These are phyloP conservation scores for Aspergillus unguis DNA, from an alignment of 2,329 filamentous ascomycete genomes.

Conservation along the genomic window DNA sequence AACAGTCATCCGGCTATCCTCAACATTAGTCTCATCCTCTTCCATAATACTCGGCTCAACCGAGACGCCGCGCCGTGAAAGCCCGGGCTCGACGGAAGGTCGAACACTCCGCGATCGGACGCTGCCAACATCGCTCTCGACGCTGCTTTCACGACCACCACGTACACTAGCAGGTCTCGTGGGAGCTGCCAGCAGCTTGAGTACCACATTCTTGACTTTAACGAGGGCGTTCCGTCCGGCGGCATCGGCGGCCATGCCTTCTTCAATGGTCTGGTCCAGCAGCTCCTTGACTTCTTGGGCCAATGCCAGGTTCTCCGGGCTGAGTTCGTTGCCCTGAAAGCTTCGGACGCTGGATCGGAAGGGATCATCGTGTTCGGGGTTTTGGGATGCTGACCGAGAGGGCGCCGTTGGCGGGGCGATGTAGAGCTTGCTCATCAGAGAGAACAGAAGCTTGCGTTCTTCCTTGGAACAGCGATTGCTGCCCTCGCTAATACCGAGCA, in stretches of 20 bases:
- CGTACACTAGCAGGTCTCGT: constrained; percentile 30
- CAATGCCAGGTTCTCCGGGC: constrained; percentile 52
- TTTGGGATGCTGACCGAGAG: constrained; percentile 36
- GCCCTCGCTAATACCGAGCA: constrained; percentile 51
- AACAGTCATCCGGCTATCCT: constrained; percentile 32
- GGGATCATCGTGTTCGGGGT: constrained; percentile 61
- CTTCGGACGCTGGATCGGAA: constrained; percentile 49
- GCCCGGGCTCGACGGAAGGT: constrained; percentile 28
- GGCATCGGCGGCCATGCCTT: constrained; percentile 40
- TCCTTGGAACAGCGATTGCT: constrained; percentile 54
- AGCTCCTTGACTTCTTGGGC: constrained; percentile 56
- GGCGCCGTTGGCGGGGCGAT: constrained; percentile 63
- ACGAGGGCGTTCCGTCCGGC: constrained; percentile 45
- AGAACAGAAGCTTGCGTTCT: constrained; percentile 77
- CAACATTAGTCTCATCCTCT: constrained; percentile 33
- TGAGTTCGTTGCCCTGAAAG: constrained; percentile 45
- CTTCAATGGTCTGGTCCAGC: constrained; percentile 55
- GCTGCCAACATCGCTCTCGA: constrained; percentile 30
- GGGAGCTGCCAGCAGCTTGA: constrained; percentile 47
- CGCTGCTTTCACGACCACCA: constrained; percentile 32
- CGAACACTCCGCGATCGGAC: constrained; percentile 30
- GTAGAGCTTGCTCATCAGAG: constrained; percentile 77
- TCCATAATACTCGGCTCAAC: constrained; percentile 39
- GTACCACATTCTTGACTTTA: constrained; percentile 44
- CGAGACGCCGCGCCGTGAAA: constrained; percentile 24